These are phyloP conservation scores for Trichomonas gallinae DNA, from an alignment of 208 protist species.

Conservation along the genomic window DNA sequence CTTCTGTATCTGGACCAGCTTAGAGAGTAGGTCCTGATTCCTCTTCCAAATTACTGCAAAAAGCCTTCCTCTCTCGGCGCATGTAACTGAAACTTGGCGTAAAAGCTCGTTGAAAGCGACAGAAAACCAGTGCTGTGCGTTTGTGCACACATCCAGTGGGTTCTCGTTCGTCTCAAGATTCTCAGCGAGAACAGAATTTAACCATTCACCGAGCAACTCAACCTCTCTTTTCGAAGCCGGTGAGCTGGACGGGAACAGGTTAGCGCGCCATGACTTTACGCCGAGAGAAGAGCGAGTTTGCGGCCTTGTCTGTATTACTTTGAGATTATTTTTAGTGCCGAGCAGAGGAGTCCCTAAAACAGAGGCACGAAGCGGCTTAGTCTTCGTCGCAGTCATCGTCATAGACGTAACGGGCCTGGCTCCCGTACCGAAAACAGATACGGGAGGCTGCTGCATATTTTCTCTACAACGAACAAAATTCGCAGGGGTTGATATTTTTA, in stretches of 20 bases:
- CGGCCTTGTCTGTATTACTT: not conserved
- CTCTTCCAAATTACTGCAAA: slow-evolving; percentile 1
- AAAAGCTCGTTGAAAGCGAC: not conserved
- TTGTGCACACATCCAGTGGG: not conserved
- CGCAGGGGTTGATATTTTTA: not conserved
- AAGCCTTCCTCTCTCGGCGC: not conserved
- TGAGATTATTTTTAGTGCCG: not conserved
- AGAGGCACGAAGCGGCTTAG: not conserved
- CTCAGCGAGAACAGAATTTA: not conserved
- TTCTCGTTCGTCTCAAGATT: not conserved
- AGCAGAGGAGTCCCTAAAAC: not conserved
- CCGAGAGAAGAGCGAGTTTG: not conserved
- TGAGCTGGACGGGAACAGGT: not conserved
- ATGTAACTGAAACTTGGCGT: not conserved
- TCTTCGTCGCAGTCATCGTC: not conserved
- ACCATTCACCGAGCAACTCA: not conserved
- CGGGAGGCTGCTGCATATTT: not conserved
- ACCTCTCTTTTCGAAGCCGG: not conserved
- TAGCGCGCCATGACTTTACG: not conserved
- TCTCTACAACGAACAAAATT: not conserved
- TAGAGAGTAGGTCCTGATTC: not conserved
- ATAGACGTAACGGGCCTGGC: not conserved
- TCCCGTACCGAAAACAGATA: not conserved
- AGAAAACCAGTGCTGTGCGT: slow-evolving; percentile 17
- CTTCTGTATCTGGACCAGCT: not conserved